Conservation (phyloP, 1,139 yeast genomes). For the Magnusiomyces suaveolens region DNA sequence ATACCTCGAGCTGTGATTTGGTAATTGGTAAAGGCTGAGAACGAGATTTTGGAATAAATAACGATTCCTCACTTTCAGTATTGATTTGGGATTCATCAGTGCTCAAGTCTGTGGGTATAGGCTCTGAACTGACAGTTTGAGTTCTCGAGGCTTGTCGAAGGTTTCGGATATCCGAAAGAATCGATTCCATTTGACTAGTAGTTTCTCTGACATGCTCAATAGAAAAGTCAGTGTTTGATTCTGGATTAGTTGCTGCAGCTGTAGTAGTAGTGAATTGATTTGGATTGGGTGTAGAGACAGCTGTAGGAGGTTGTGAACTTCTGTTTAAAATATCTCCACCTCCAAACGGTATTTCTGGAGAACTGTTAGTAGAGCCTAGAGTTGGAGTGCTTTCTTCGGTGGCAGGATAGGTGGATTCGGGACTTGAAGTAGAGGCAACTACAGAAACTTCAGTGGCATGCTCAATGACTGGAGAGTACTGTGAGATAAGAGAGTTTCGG, state of each 20-base stretch:
- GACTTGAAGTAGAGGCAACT: not conserved
- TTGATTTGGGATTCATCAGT: not conserved
- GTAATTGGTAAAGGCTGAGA: not conserved
- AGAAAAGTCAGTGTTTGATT: not conserved
- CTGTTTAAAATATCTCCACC: not conserved
- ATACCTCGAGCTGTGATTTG: not conserved
- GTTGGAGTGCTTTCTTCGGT: not conserved
- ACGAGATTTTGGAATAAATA: not conserved
- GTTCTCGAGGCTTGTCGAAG: slow-evolving; percentile 21
- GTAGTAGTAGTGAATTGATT: not conserved
- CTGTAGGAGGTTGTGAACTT: not conserved
- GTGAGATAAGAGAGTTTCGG: slow-evolving; percentile 15
- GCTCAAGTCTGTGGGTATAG: too few relatives aligned
- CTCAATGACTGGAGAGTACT: slow-evolving; percentile 18
- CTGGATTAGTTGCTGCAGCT: not conserved
- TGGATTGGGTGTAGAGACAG: not conserved
- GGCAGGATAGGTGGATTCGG: not conserved
- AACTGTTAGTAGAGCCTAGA: not conserved
- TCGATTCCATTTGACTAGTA: slow-evolving; percentile 20
- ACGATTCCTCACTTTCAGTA: not conserved
- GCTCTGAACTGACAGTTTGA: too few relatives aligned
- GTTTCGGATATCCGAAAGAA: slow-evolving; percentile 20
- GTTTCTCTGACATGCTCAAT: slow-evolving; percentile 21
- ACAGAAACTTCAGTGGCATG: slow-evolving; percentile 16
- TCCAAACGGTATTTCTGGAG: not conserved